Percentiles rank a stretch among this genome's conserved stretches.
Conservation (phyloP, 306 rosid genomes). For the Hylodesmum podocarpum region DNA sequence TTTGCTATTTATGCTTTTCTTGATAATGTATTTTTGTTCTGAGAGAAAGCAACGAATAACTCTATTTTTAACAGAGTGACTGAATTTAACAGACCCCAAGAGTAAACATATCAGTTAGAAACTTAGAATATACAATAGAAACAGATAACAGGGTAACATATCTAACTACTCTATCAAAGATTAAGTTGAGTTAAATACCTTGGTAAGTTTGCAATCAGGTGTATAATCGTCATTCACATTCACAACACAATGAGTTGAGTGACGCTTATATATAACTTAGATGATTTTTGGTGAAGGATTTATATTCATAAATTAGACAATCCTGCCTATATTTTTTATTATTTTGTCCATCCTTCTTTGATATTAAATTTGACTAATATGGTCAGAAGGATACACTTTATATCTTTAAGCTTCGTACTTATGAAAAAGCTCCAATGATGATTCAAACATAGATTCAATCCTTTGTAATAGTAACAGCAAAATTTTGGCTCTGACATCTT, state of each 20-base stretch:
- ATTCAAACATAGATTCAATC: too few species aligned
- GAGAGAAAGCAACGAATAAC: not conserved
- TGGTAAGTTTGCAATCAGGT: not conserved
- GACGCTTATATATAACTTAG: not conserved
- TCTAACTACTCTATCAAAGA: not conserved
- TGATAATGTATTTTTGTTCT: not conserved
- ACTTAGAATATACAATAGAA: not conserved
- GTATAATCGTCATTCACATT: not conserved
- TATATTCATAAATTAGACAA: not conserved
- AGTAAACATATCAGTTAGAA: not conserved
- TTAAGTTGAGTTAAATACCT: not conserved
- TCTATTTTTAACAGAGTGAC: not conserved
- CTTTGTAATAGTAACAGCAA: not conserved
- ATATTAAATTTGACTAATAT: not conserved
- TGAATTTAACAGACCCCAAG: not conserved
- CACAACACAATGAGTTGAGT: not conserved
- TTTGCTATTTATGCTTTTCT: not conserved
- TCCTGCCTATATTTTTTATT: not conserved
- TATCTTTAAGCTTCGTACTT: too few species aligned
- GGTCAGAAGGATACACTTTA: too few species aligned
- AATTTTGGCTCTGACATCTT: not conserved
- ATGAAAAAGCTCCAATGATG: too few species aligned
- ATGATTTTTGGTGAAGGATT: not conserved
- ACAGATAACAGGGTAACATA: not conserved
- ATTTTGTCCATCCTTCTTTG: not conserved